These are phyloP conservation scores for Spizellomyces sp. DNA, from an alignment of 192 early-diverging fungal species.

Conservation along the genomic window DNA sequence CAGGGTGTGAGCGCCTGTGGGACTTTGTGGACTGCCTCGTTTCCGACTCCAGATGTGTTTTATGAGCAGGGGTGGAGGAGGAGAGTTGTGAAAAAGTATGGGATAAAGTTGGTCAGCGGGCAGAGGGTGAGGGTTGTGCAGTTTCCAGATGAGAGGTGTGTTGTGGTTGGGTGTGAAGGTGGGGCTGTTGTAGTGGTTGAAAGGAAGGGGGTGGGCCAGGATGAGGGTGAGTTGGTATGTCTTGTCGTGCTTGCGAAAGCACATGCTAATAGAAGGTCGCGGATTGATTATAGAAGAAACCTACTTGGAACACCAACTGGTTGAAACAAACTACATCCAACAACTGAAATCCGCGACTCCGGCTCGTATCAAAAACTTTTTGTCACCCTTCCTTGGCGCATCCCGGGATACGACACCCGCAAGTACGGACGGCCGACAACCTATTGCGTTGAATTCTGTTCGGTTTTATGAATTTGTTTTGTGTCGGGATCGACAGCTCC, in stretches of 20 bases:
- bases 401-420: neutral
- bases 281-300: too few species aligned
- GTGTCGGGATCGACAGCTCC: conserved; percentile 25
- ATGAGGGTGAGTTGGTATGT: too few species aligned
- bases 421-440: conserved; percentile 9
- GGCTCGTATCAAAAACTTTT: conserved; percentile 1
- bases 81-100: neutral
- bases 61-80: conserved; percentile 18
- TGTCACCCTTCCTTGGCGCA: conserved; percentile 20
- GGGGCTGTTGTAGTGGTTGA: conserved; percentile 12
- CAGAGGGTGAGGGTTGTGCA: conserved; percentile 15
- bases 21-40: neutral
- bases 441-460: conserved; percentile 29
- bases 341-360: conserved; percentile 24
- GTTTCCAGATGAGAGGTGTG: conserved; percentile 18
- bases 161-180: conserved; percentile 29
- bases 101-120: neutral
- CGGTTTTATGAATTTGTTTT: conserved; percentile 6
- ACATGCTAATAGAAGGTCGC: too few species aligned
- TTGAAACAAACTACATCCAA: conserved; percentile 15
- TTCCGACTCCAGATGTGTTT: conserved; percentile 24
- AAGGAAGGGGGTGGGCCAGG: too few species aligned
- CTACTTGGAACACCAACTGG: conserved; percentile 15
- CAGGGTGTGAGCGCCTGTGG: conserved; percentile 19
- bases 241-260: too few species aligned